Conservation (phyloP, 2,329 filamentous ascomycete genomes). For the Diaporthe capsici region DNA sequence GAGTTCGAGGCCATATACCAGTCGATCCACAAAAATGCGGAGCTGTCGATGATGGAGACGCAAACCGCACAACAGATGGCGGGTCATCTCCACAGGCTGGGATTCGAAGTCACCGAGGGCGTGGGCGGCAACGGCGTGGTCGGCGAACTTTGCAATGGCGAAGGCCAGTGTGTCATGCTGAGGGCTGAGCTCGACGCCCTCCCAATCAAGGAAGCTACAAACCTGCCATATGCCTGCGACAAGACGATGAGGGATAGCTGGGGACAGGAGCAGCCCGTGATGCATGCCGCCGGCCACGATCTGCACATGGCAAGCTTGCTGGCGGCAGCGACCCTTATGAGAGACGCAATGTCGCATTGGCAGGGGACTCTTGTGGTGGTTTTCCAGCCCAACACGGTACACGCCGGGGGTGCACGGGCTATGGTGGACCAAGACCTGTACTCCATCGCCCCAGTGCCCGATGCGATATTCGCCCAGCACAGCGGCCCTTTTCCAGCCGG, state of each 20-base stretch:
- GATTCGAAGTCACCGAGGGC: neutral
- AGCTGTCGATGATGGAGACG: neutral
- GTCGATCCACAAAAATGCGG: neutral
- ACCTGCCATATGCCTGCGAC: neutral
- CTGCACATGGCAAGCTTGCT: neutral
- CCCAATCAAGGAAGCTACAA: neutral
- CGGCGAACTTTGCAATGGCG: neutral
- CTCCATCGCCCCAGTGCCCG: neutral
- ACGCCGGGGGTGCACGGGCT: neutral
- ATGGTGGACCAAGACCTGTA: neutral
- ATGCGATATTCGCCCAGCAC: neutral
- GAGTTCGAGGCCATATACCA: neutral
- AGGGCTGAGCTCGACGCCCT: neutral
- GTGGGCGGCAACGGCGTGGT: neutral
- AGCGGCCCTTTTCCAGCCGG: neutral
- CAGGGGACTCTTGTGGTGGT: neutral
- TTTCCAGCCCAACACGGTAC: neutral
- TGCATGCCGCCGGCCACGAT: neutral
- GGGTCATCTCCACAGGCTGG: neutral
- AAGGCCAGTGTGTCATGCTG: neutral
- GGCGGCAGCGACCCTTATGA: neutral
- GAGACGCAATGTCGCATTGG: neutral
- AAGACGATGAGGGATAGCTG: neutral
- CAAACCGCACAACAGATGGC: neutral
- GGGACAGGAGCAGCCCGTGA: neutral